A percentile compares a stretch with the other conserved stretches of the same genome.
Conservation (phyloP, 176 grass and related monocot genomes). For the Themeda triandra region DNA sequence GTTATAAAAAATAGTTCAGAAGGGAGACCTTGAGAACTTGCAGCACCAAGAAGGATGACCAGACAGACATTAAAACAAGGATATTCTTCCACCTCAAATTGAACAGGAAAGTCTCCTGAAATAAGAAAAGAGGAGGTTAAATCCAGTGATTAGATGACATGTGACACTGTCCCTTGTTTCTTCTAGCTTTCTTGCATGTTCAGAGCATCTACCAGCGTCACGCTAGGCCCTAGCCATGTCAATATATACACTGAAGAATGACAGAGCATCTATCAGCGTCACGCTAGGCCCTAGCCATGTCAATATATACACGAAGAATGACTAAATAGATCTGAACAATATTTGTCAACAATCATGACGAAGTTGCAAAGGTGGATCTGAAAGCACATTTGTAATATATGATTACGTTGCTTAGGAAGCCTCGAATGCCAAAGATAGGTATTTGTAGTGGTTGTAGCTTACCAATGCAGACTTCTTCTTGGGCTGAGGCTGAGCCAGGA, state of each 20-base stretch:
- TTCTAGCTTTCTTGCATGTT: constrained; percentile 21
- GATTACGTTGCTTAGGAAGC: background rate
- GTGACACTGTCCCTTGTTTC: background rate
- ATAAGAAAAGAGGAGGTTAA: background rate
- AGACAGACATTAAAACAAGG: no score
- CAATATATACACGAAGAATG: background rate
- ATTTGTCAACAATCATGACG: background rate
- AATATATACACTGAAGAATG: no score
- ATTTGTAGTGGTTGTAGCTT: constrained; percentile 2
- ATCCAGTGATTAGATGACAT: background rate
- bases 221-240: no score
- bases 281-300: no score
- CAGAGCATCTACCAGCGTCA: background rate
- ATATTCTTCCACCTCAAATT: no score
- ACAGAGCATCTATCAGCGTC: no score
- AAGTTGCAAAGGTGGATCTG: constrained; percentile 12
- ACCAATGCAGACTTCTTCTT: constrained; percentile 60
- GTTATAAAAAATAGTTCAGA: background rate
- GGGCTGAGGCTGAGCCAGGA: no score
- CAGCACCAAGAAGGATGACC: no score
- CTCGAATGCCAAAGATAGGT: background rate
- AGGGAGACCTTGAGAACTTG: constrained; percentile 76
- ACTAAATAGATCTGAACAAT: background rate
- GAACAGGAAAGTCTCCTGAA: constrained; percentile 72
- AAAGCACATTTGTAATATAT: background rate